Evolutionary conservation across 257 asterid species (phyloP).

Genomic region (Echium plantagineum): DNA sequence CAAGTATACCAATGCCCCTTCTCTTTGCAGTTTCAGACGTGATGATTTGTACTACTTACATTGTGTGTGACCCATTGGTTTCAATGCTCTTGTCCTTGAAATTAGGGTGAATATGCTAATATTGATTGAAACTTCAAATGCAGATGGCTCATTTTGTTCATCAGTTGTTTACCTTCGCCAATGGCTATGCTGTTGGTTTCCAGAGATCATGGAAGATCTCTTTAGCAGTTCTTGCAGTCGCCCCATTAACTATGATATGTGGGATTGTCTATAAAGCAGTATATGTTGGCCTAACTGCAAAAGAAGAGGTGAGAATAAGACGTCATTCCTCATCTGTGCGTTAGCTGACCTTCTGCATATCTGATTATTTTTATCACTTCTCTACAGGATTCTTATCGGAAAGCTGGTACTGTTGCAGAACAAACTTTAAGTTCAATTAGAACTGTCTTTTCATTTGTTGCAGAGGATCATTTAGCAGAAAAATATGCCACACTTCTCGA

Average conservation of each 20-base stretch:
- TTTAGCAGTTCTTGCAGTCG: constrained; percentile 67
- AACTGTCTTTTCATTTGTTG: constrained; percentile 72
- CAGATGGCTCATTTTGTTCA: constrained; percentile 88
- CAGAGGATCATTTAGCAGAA: constrained; percentile 58
- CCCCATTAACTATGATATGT: constrained; percentile 75
- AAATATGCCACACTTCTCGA: constrained; percentile 43
- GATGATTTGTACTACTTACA: too few relatives aligned
- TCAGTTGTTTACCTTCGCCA: constrained; percentile 66
- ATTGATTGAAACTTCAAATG: constrained; percentile 4
- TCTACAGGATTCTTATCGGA: constrained; percentile 59
- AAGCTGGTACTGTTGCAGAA: constrained; percentile 67
- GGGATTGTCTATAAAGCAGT: constrained; percentile 75
- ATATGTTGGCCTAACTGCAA: constrained; percentile 64
- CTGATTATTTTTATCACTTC: not conserved
- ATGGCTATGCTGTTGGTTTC: constrained; percentile 67
- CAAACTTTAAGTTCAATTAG: constrained; percentile 71
- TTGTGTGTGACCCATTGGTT: too few relatives aligned
- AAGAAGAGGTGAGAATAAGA: constrained; percentile 58
- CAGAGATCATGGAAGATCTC: constrained; percentile 55
- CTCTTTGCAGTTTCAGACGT: too few relatives aligned
- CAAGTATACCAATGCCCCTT: too few relatives aligned
- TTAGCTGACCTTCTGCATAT: not conserved
- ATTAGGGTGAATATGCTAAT: too few relatives aligned
- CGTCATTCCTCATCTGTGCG: not conserved
- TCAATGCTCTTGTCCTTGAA: too few relatives aligned